Base-by-base conservation (phyloP, 1,139 yeast species). In the Pichia terricola region DNA sequence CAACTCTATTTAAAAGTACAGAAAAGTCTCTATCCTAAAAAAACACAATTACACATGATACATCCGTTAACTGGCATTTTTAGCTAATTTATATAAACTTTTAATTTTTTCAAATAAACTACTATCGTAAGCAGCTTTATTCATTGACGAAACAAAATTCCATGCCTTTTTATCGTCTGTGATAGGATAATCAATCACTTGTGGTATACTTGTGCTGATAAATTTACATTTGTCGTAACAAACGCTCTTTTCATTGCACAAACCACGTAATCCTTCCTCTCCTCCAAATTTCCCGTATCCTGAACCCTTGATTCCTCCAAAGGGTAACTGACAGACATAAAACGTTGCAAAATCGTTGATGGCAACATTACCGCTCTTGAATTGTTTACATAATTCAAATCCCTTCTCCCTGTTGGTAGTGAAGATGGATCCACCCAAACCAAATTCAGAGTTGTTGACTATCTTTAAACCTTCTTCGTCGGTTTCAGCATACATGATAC, bases 281-380 rank as follows among this genome's bases (percentile, higher is more conserved):
- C 98, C 97, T 30, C 96, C 96, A 67, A 91, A 91, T 61, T 88
- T 89, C 44, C 97, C 97, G 58, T 87, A 91, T 0, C 98, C 98
- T 7, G 95, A 84, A 41, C 89, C 91, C 54, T 82, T 82, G 32
- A 77, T 76, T 30, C 98, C 98, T 45, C 98, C 98, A 66, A 91
- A 91, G 35, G 98, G 98, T 53, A 89, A 71, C 65, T 91, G 97
- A 52, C 96, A 91, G 32, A 91, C 87, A 57, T 89, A 89, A 59
- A 77, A 91, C 0, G 97, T 89, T 5, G 97, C 98, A 70, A 91
- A 91, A 64, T 91, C 98, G 62, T 91, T 91, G 50, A 91, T 85
- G 5, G 97, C 96, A 39, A 91, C 95, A 57, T 87, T 91, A 28
- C 98, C 98, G 44, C 89, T 75, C 38, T 78, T 73, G 51, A 91